These are phyloP conservation scores for Ophiostoma sp. DNA, from an alignment of 2,329 filamentous ascomycete species.

Conservation along the genomic window DNA sequence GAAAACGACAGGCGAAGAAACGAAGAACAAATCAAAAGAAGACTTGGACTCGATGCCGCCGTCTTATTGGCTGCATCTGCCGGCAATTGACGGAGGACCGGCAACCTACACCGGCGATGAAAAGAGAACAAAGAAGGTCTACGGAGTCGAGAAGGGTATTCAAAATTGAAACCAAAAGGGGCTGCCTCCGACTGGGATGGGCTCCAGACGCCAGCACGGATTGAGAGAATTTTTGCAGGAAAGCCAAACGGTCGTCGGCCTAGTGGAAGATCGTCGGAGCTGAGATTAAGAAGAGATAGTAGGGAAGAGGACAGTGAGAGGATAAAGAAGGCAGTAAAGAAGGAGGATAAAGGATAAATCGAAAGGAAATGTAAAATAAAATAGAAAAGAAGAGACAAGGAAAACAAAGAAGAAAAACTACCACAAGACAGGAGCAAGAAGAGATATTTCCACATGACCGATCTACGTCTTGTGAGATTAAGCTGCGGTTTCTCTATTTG, in stretches of 20 bases:
- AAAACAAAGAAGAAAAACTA: not conserved
- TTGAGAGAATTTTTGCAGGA: not conserved
- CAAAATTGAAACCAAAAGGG: not conserved
- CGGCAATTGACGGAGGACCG: not conserved
- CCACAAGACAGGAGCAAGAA: not conserved
- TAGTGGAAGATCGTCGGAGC: slow-evolving; percentile 9
- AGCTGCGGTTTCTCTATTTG: slow-evolving; percentile 3
- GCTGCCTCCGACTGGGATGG: not conserved
- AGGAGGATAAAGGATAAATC: not conserved
- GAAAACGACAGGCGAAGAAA: not conserved
- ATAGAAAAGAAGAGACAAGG: not conserved
- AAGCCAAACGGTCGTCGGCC: slow-evolving; percentile 7
- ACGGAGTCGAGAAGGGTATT: not conserved
- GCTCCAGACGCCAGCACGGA: not conserved
- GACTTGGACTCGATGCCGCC: not conserved
- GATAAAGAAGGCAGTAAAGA: not conserved
- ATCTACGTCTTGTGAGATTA: slow-evolving; percentile 12
- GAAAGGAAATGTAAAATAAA: not conserved
- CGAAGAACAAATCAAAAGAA: not conserved
- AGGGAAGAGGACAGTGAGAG: not conserved
- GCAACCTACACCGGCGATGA: not conserved
- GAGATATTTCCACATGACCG: slow-evolving; percentile 3
- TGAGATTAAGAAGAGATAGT: not conserved
- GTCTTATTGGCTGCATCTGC: slow-evolving; percentile 4
- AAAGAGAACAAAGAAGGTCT: not conserved